Percentiles rank a stretch among this genome's conserved stretches.
Evolutionary conservation across 2,329 filamentous ascomycete species (phyloP).

Genomic region (Diaporthe amygdali): DNA sequence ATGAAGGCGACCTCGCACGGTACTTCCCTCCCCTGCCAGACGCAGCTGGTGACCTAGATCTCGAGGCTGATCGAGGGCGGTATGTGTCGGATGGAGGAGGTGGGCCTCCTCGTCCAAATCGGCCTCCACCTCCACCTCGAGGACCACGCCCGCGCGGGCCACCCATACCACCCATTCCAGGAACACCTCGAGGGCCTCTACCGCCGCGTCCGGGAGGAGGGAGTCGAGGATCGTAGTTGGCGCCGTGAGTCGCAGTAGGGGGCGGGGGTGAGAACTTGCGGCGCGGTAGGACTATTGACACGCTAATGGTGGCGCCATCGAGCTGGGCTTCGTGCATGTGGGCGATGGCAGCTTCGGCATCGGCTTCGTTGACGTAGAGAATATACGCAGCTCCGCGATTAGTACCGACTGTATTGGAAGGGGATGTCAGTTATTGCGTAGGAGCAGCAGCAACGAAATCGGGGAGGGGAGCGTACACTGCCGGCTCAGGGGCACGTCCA

Average conservation of each 20-base stretch:
- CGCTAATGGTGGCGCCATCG: conserved; percentile 81
- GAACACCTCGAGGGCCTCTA: conserved; percentile 36
- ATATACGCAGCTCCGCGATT: conserved; percentile 96
- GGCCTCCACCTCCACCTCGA: conserved; percentile 33
- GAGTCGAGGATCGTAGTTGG: conserved; percentile 62
- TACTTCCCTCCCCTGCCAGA: conserved; percentile 42
- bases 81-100: conserved; percentile 58
- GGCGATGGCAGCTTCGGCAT: conserved; percentile 87
- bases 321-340: conserved; percentile 99
- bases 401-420: conserved; percentile 57
- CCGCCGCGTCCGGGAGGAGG: conserved; percentile 40
- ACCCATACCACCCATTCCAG: conserved; percentile 39
- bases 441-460: background rate
- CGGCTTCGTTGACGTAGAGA: conserved; percentile 75
- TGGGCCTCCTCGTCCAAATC: conserved; percentile 41
- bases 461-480: conserved; percentile 64
- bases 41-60: conserved; percentile 47
- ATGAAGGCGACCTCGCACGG: conserved; percentile 51
- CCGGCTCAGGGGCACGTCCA: conserved; percentile 90
- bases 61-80: conserved; percentile 63
- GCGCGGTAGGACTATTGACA: conserved; percentile 86
- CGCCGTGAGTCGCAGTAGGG: conserved; percentile 69
- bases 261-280: conserved; percentile 83
- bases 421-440: background rate
- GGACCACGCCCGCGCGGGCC: conserved; percentile 43